Percentiles rank a stretch among this genome's conserved stretches.
phyloP scores from a whole-genome alignment of 2,329 filamentous ascomycete genomes.

The Nemania bipapillata region DNA sequence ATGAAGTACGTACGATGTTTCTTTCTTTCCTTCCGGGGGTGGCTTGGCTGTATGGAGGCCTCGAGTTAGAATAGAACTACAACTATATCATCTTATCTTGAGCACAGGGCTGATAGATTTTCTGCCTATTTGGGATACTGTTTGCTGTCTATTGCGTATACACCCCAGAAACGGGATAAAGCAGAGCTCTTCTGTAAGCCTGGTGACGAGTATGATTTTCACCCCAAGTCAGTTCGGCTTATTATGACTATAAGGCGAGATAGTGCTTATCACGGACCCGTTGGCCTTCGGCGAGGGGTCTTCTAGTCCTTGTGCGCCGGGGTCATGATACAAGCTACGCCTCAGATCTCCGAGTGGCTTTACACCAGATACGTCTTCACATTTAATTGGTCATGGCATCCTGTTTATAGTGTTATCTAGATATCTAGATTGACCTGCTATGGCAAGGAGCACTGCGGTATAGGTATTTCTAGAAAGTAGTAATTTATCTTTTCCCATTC shows the following conservation, averaged over 20 bases:
- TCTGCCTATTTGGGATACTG: neutral
- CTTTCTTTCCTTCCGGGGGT: neutral
- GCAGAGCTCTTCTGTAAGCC: neutral
- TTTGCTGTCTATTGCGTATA: neutral
- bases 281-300: neutral
- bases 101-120: neutral
- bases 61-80: neutral
- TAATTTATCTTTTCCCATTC: neutral
- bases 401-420: neutral
- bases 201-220: neutral
- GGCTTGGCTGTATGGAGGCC: neutral
- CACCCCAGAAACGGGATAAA: neutral
- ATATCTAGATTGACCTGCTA: neutral
- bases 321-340: slow-evolving; percentile 43
- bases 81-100: neutral
- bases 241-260: neutral
- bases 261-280: neutral
- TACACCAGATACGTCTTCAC: neutral
- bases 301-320: slow-evolving; percentile 15
- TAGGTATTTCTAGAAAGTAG: neutral
- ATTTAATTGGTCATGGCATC: neutral
- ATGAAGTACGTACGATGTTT: neutral
- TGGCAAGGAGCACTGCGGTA: neutral
- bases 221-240: neutral
- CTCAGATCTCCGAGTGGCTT: slow-evolving; percentile 35